Conservation (phyloP, 176 grass and related monocot genomes). For the Carex scoparia region DNA sequence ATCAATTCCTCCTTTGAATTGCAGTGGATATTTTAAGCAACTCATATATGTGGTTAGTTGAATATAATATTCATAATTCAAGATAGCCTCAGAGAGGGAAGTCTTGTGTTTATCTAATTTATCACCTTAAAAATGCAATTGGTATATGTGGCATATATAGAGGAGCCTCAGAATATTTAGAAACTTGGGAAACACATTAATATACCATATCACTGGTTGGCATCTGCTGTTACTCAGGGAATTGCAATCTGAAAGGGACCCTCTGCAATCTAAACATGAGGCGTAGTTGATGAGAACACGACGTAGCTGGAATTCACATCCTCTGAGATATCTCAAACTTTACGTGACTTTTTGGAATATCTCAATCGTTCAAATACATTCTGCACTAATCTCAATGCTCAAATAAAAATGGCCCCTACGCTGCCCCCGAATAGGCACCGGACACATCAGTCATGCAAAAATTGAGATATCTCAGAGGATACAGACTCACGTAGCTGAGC, state of each 20-base stretch:
- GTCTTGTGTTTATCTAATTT: background rate
- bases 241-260: background rate
- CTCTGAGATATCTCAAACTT: no score
- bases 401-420: no score
- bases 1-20: no score
- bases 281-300: no score
- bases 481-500: no score
- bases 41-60: background rate
- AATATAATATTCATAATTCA: background rate
- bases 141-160: background rate
- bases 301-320: no score
- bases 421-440: no score
- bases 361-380: no score
- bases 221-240: background rate
- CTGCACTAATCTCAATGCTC: no score
- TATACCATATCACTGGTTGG: background rate
- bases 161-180: background rate
- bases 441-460: no score
- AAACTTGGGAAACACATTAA: background rate
- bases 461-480: no score
- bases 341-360: no score
- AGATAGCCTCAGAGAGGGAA: background rate
- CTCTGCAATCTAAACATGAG: background rate
- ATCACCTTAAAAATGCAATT: background rate
- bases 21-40: background rate